A percentile compares a stretch with the other conserved stretches of the same genome.
phyloP scores from a whole-genome alignment of 768 basidiomycete species.

The Lentinula sp. region DNA sequence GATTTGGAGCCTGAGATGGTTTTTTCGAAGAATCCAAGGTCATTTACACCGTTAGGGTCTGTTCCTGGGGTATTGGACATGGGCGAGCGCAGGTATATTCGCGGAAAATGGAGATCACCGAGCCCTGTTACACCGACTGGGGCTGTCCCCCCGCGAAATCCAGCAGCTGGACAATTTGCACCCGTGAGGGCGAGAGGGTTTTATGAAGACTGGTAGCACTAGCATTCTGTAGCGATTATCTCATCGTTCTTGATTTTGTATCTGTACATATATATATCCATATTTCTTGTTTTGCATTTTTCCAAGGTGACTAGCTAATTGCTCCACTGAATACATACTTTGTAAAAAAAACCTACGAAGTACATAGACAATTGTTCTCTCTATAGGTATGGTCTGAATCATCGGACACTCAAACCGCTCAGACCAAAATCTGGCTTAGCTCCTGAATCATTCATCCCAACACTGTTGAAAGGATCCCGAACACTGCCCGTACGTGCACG shows the following conservation, averaged over 20 bases:
- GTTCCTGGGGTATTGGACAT: slow-evolving; percentile 1
- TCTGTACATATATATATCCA: neutral
- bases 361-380: too few relatives aligned
- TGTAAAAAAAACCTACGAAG: too few relatives aligned
- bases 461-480: slow-evolving; percentile 72
- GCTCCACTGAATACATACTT: too few relatives aligned
- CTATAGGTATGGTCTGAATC: neutral
- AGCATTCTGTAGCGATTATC: neutral
- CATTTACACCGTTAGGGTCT: neutral
- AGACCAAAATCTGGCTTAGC: slow-evolving; percentile 38
- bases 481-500: slow-evolving; percentile 75
- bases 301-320: too few relatives aligned
- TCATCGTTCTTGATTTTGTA: neutral
- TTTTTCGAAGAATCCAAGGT: slow-evolving; percentile 1
- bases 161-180: neutral
- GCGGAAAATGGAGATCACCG: neutral
- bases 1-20: slow-evolving; percentile 5
- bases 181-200: neutral
- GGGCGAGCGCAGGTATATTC: neutral
- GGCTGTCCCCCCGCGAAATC: neutral
- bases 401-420: slow-evolving; percentile 14
- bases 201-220: neutral
- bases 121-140: neutral
- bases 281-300: neutral
- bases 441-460: slow-evolving; percentile 19